phyloP scores from a whole-genome alignment of 305 asterid genomes.

The Fraxinus ornus region DNA sequence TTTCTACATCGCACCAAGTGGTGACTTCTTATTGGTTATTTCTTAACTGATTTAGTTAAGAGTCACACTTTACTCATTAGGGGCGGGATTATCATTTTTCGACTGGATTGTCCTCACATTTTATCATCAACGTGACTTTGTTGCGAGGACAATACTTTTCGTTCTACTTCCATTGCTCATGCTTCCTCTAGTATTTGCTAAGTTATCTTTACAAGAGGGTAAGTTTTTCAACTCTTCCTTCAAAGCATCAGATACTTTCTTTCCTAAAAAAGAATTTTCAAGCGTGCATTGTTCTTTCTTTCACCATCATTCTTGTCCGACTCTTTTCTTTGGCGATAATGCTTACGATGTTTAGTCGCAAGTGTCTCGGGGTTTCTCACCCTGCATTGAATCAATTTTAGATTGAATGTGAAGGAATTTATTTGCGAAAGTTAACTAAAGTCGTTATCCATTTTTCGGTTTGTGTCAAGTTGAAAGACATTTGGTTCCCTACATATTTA shows the following conservation, averaged over 20 bases:
- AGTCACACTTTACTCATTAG: not conserved
- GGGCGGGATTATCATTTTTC: not conserved
- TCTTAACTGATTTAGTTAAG: no score
- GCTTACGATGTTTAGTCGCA: not conserved
- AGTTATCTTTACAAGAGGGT: not conserved
- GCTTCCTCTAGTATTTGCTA: no score
- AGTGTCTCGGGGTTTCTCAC: not conserved
- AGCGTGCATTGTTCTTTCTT: not conserved
- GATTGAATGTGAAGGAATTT: not conserved
- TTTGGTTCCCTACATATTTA: not conserved
- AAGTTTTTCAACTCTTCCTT: not conserved
- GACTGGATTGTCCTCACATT: not conserved
- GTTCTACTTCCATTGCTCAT: not conserved
- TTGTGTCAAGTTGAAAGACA: not conserved
- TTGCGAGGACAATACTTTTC: not conserved
- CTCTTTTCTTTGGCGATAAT: not conserved
- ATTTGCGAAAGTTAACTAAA: not conserved
- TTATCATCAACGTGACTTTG: not conserved
- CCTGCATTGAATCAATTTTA: not conserved
- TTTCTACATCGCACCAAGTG: no score
- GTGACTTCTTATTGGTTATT: no score
- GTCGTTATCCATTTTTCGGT: not conserved
- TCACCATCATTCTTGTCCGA: not conserved
- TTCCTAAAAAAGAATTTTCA: not conserved
- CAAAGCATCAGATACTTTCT: not conserved